Percentiles rank a stretch among this genome's conserved stretches.
Conservation (phyloP, 257 asterid species). For the Oldenlandia corymbosa region DNA sequence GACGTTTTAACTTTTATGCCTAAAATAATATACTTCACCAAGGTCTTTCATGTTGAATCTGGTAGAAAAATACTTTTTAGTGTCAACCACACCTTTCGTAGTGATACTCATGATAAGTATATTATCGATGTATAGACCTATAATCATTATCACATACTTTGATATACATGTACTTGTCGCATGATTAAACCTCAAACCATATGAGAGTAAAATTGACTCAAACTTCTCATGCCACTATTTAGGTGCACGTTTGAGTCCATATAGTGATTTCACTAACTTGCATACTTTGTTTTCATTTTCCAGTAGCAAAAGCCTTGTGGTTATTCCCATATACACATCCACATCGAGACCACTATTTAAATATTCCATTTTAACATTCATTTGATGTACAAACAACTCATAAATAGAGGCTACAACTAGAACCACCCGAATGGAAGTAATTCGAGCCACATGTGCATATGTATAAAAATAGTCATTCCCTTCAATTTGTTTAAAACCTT, state of each 20-base stretch:
- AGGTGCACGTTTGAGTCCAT: conserved; percentile 6
- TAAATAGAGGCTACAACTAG: no score
- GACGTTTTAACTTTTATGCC: not conserved
- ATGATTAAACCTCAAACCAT: not conserved
- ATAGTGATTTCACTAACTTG: not conserved
- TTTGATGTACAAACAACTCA: no score
- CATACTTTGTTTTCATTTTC: conserved; percentile 5
- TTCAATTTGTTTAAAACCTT: no score
- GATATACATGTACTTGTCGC: conserved; percentile 5
- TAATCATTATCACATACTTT: not conserved
- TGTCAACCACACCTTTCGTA: no score
- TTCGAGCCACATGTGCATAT: no score
- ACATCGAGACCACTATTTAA: not conserved
- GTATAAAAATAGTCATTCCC: no score
- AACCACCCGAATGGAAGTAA: no score
- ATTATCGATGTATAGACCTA: not conserved
- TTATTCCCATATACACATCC: not conserved
- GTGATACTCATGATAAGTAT: no score
- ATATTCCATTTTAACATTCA: no score
- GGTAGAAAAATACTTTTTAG: not conserved
- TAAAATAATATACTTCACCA: not conserved
- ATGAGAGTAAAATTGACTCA: not conserved
- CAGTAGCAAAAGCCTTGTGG: not conserved
- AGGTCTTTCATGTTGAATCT: conserved; percentile 5
- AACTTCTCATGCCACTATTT: not conserved